A percentile compares a stretch with the other conserved stretches of the same genome.
Conservation (phyloP, 2,329 filamentous ascomycete species). For the Aspergillus fumigatus region DNA sequence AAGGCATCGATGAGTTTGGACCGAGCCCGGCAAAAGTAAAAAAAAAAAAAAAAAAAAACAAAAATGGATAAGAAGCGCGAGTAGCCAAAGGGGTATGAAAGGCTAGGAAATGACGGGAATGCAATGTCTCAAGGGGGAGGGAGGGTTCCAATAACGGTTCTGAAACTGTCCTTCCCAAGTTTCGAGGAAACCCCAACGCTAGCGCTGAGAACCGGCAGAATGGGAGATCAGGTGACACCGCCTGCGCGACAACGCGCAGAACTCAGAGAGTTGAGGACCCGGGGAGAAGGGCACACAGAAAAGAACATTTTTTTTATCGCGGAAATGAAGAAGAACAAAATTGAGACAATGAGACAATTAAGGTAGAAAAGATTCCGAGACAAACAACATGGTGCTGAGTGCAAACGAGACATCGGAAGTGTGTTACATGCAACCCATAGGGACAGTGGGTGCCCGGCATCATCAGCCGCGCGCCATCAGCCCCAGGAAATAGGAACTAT, state of each 20-base stretch:
- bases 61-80: conserved; percentile 1
- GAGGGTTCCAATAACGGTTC: not conserved
- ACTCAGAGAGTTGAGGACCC: not conserved
- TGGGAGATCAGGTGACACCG: not conserved
- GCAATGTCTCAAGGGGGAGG: not conserved
- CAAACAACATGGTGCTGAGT: not conserved
- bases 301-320: not conserved
- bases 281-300: not conserved
- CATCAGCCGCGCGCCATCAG: not conserved
- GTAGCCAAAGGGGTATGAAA: not conserved
- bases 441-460: not conserved
- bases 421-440: not conserved
- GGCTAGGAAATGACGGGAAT: not conserved
- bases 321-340: not conserved
- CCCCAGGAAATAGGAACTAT: not conserved
- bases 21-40: not conserved
- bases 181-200: not conserved
- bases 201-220: not conserved
- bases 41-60: not conserved
- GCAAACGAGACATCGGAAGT: not conserved
- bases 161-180: not conserved
- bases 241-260: not conserved
- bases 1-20: conserved; percentile 17
- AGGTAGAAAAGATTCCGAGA: not conserved
- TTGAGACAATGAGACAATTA: not conserved